Evolutionary conservation across 2,329 filamentous ascomycete species (phyloP), one percentile per base, ranked within the genome.

Genomic region (Hypomyces perniciosus): DNA sequence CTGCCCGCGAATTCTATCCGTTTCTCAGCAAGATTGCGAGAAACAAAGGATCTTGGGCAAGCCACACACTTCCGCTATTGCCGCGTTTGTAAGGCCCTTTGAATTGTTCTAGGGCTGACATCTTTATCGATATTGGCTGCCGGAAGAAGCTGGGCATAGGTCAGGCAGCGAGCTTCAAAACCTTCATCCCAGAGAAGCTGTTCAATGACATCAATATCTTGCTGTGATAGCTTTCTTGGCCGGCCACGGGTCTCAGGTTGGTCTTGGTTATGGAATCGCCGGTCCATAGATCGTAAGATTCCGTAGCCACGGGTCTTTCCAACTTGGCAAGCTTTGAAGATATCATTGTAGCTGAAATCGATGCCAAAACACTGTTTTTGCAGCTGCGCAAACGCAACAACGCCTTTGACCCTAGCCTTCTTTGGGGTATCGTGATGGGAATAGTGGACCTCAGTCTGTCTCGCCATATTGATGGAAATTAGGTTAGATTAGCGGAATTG

Each of bases 31-130:
- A n/a, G n/a, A n/a, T n/a, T n/a, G n/a, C n/a, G n/a, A n/a, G n/a
- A n/a, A n/a, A n/a, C n/a, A 65, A 64, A 40, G 12, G 10, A 26
- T 31, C 13, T 33, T 26, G 30, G 42, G 30, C 42, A 44, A 20
- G 42, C 30, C 26, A 44, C 26, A 6, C 42, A 44, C 8, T 34
- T 44, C 30, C 42, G 5, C 42, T 31, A 44, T 26, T 44, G 6
- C 9, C 42, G 30, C 13, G 30, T 44, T 8, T 31, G 29, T 29
- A 44, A 27, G 30, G 30, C 30, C 7, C 42, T n/a, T 2, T 9
- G 5, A 27, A 44, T 31, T 2, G 30, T 44, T 26, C 9, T 1
- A 34, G 8, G n/a, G 20, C n/a, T 34, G 8, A 44, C 13, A 2
- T 44, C 29, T 44, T 44, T 44, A 2, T 34, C 42, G 1, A 44